phyloP scores from a whole-genome alignment of 306 rosid genomes.

The Inga oerstediana region DNA sequence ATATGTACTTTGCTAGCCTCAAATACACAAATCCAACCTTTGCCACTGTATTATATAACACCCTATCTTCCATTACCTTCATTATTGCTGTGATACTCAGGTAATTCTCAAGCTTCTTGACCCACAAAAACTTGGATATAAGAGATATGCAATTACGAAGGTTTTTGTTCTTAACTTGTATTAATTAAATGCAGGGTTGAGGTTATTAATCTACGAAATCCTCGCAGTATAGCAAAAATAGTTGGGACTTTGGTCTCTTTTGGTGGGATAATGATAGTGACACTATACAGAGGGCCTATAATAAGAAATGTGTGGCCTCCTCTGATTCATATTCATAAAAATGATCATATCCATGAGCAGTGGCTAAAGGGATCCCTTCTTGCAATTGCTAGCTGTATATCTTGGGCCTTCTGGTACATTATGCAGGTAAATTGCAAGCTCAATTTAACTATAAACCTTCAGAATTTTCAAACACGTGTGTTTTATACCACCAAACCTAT shows the following conservation, averaged over 20 bases:
- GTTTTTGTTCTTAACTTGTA: background rate
- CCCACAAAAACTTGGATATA: background rate
- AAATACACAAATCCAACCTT: constrained; percentile 66
- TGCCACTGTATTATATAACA: constrained; percentile 51
- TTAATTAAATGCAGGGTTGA: constrained; percentile 41
- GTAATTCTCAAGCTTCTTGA: constrained; percentile 22
- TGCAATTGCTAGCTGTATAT: constrained; percentile 54
- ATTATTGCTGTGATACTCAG: constrained; percentile 52
- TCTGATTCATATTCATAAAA: constrained; percentile 40
- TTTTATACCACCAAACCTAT: background rate
- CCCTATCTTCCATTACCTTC: constrained; percentile 59
- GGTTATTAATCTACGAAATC: constrained; percentile 36
- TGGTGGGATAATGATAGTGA: constrained; percentile 60
- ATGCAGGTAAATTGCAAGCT: constrained; percentile 46
- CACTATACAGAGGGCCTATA: constrained; percentile 50
- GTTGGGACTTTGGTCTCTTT: constrained; percentile 56
- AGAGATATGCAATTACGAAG: background rate
- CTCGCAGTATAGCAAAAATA: constrained; percentile 53
- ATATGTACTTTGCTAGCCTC: constrained; percentile 1
- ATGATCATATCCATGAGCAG: constrained; percentile 35
- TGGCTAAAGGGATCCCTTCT: constrained; percentile 67
- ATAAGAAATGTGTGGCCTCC: constrained; percentile 48
- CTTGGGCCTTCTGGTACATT: constrained; percentile 60
- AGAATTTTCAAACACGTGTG: background rate
- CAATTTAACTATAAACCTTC: no score